phyloP scores from a whole-genome alignment of 164 flowering plant genomes.

The Stephania japonica region DNA sequence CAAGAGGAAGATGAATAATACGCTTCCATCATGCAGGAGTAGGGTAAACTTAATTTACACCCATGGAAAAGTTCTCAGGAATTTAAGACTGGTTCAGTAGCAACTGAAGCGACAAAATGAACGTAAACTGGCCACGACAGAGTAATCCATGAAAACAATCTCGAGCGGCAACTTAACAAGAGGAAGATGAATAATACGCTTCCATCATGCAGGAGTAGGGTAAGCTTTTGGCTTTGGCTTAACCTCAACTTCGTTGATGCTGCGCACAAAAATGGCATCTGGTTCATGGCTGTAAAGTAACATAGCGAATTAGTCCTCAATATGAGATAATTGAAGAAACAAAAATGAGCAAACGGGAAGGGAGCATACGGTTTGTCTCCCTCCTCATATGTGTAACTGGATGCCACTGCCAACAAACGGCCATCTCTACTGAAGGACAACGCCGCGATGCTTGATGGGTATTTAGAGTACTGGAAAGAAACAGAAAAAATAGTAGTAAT shows the following conservation, averaged over 20 bases:
- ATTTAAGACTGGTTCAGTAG: not conserved
- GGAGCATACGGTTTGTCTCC: constrained; percentile 72
- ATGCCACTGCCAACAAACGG: constrained; percentile 80
- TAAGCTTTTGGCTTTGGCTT: constrained; percentile 89
- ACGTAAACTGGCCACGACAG: not conserved
- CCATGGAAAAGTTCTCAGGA: not conserved
- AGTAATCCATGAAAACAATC: not conserved
- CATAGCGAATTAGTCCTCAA: not conserved
- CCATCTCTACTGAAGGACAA: constrained; percentile 94
- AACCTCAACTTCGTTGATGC: constrained; percentile 85
- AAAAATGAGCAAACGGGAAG: not conserved
- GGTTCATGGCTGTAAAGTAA: constrained; percentile 79
- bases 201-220: constrained; percentile 20
- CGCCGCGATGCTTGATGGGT: constrained; percentile 86
- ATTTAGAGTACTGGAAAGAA: constrained; percentile 57
- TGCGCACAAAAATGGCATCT: constrained; percentile 83
- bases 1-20: not conserved
- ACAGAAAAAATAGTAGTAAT: not conserved
- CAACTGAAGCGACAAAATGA: not conserved
- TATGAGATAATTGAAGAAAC: not conserved
- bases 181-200: not conserved
- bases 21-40: constrained; percentile 4
- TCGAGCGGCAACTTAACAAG: not conserved
- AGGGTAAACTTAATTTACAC: constrained; percentile 30
- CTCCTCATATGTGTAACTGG: constrained; percentile 90